Conservation (phyloP, 371 early-diverging fungal genomes). For the Aphelidium insulamus region DNA sequence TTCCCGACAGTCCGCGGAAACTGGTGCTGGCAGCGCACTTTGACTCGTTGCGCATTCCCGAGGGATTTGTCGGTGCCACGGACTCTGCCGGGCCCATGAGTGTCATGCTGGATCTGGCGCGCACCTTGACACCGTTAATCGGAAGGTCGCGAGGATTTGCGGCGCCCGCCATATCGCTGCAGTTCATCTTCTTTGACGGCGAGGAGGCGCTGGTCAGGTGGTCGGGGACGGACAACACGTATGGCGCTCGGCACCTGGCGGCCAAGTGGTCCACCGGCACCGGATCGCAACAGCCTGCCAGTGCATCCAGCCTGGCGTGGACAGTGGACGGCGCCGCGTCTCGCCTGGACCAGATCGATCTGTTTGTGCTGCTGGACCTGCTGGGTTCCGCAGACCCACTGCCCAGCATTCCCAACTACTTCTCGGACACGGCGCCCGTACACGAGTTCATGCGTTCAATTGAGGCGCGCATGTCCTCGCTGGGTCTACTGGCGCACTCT, state of each 20-base stretch:
- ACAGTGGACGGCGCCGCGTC: constrained; percentile 9
- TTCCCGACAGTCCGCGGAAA: constrained; percentile 35
- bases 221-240: constrained; percentile 59
- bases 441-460: too few species aligned
- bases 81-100: constrained; percentile 71
- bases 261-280: too few species aligned
- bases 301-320: too few species aligned
- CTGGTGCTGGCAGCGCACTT: constrained; percentile 80
- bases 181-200: constrained; percentile 89
- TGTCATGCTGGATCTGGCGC: constrained; percentile 60
- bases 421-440: constrained; percentile 29
- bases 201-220: constrained; percentile 78
- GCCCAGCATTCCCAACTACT: constrained; percentile 30
- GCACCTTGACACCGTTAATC: too few species aligned
- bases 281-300: too few species aligned
- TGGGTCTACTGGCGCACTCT: too few species aligned
- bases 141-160: too few species aligned
- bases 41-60: constrained; percentile 51
- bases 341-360: constrained; percentile 46
- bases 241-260: constrained; percentile 62
- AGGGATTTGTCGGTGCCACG: constrained; percentile 56
- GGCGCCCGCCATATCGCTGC: constrained; percentile 52
- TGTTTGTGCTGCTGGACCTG: constrained; percentile 67
- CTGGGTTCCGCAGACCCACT: constrained; percentile 36
- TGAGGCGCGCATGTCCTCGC: too few species aligned